These are phyloP conservation scores for Phaseolus coccineus DNA, from an alignment of 331 rosid species.

Conservation along the genomic window DNA sequence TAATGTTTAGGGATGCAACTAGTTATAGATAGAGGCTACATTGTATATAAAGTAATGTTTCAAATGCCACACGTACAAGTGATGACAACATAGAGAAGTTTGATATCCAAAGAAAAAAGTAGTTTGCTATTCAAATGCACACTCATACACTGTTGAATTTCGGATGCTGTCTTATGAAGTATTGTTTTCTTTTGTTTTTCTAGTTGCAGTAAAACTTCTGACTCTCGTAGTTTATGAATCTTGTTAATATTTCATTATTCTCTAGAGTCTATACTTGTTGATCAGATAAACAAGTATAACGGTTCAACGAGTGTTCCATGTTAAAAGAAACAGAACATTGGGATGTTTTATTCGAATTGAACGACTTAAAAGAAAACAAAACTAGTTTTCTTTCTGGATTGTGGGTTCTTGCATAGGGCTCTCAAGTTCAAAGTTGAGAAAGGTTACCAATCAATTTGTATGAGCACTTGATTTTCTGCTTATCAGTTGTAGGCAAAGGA, in stretches of 20 bases:
- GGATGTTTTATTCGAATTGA: background rate
- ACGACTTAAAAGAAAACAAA: background rate
- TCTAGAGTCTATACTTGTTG: background rate
- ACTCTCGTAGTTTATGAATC: background rate
- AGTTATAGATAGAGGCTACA: background rate
- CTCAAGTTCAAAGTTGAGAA: background rate
- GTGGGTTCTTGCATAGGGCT: background rate
- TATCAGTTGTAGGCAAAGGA: background rate
- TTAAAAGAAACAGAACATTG: background rate
- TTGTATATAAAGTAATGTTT: constrained; percentile 3
- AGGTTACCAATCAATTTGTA: background rate
- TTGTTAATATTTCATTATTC: background rate
- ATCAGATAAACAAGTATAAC: background rate
- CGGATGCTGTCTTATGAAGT: no score
- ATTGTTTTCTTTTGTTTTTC: background rate
- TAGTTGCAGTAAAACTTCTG: background rate
- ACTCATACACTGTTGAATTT: no score
- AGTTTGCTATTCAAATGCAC: no score
- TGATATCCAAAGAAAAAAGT: no score
- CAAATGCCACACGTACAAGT: background rate
- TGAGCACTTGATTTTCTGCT: background rate
- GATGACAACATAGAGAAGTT: background rate
- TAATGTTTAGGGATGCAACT: no score
- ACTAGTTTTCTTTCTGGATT: background rate
- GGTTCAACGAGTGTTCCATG: background rate